Percentiles rank a stretch among this genome's conserved stretches.
Evolutionary conservation across 257 asterid species (phyloP).

Genomic region (Forsythia suspensa): DNA sequence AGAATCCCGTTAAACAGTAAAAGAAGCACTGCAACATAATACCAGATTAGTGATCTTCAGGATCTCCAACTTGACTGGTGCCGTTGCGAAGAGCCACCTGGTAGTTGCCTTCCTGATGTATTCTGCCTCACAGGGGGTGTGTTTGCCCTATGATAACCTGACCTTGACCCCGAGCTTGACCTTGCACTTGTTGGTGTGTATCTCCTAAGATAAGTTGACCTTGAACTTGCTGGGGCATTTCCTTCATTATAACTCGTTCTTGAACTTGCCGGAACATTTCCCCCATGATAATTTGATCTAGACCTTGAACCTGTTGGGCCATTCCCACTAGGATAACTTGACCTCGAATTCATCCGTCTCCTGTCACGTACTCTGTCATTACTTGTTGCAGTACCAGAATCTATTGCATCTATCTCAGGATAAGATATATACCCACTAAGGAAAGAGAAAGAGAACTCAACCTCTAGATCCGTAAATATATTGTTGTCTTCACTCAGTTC

Average conservation of each 20-base stretch:
- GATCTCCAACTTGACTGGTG: conserved; percentile 1
- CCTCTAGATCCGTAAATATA: conserved; percentile 23
- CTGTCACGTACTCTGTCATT: conserved; percentile 15
- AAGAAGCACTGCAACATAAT: background rate
- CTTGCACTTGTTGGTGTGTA: background rate
- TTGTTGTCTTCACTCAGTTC: conserved; percentile 23
- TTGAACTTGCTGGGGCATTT: background rate
- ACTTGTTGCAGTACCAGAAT: conserved; percentile 28
- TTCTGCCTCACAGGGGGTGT: background rate
- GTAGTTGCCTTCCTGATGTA: background rate
- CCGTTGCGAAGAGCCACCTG: conserved; percentile 19
- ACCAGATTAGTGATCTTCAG: conserved; percentile 18
- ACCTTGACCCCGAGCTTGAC: too few relatives aligned
- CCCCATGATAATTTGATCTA: conserved; percentile 9
- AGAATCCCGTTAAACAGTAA: background rate
- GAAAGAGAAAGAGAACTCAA: conserved; percentile 37
- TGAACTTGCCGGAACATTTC: background rate
- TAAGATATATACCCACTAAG: conserved; percentile 18
- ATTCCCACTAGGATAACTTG: conserved; percentile 7
- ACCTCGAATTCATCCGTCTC: conserved; percentile 17
- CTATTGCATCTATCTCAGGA: conserved; percentile 24
- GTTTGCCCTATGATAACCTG: background rate
- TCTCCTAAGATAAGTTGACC: background rate
- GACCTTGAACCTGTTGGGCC: conserved; percentile 18
- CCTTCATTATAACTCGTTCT: background rate